Evolutionary conservation across 495 filamentous ascomycete genomes (phyloP).

Genomic region (Hyaloscypha finlandica): DNA sequence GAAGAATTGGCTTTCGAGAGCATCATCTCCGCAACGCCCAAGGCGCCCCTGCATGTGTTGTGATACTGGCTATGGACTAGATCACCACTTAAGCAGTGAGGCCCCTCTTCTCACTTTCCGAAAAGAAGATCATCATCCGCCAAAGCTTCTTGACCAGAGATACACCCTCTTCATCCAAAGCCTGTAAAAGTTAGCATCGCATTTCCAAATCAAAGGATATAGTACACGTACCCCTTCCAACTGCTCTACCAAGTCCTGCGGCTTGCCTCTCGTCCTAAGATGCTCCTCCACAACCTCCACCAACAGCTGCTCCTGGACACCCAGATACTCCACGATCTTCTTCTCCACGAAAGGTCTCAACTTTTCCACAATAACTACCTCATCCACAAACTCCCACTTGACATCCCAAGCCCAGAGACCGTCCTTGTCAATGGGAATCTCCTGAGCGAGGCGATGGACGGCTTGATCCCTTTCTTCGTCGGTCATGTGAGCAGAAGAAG

Average conservation of each 20-base stretch:
- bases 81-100: slow-evolving; percentile 58
- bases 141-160: slow-evolving; percentile 94
- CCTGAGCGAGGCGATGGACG: slow-evolving; percentile 75
- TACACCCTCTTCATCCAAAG: slow-evolving; percentile 93
- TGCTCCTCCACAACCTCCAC: slow-evolving; percentile 92
- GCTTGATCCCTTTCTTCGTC: slow-evolving; percentile 84
- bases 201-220: slow-evolving; percentile 12
- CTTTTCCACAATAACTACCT: slow-evolving; percentile 79
- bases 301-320: slow-evolving; percentile 93
- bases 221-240: slow-evolving; percentile 70
- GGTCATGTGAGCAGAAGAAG: slow-evolving; percentile 67
- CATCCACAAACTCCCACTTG: slow-evolving; percentile 93
- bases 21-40: too few species aligned
- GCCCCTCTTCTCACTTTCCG: slow-evolving; percentile 91
- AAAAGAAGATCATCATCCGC: slow-evolving; percentile 98
- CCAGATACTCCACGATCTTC: slow-evolving; percentile 95
- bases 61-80: too few species aligned
- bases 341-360: slow-evolving; percentile 95
- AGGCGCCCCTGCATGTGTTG: too few species aligned
- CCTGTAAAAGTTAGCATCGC: slow-evolving; percentile 55
- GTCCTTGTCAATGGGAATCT: slow-evolving; percentile 85
- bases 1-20: too few species aligned
- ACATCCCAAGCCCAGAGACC: slow-evolving; percentile 91
- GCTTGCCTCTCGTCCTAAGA: slow-evolving; percentile 73
- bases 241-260: slow-evolving; percentile 80